Evolutionary conservation across 768 basidiomycete genomes (phyloP).

Genomic region (Asterophora parasitica): DNA sequence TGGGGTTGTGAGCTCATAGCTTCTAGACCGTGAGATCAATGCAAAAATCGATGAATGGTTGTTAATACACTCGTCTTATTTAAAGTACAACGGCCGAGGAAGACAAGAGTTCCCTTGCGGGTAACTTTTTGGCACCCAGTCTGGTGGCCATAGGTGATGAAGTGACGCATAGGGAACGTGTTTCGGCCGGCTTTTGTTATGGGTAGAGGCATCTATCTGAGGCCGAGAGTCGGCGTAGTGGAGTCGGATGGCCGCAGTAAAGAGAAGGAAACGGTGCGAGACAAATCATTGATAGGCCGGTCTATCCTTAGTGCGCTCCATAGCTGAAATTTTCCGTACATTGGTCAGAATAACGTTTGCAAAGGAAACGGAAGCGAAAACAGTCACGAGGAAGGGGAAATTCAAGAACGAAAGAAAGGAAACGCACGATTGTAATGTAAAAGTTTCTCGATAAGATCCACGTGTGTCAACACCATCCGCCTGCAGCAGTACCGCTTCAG

Average conservation of each 20-base stretch:
- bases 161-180: not conserved
- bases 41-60: not conserved
- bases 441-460: conserved; percentile 95
- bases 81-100: conserved; percentile 1
- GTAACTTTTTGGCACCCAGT: too few relatives aligned
- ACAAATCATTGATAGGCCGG: conserved; percentile 15
- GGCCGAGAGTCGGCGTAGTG: too few relatives aligned
- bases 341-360: too few relatives aligned
- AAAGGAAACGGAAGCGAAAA: too few relatives aligned
- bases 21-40: not conserved
- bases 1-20: not conserved
- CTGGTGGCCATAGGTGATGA: not conserved
- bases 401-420: not conserved
- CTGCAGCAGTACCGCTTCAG: conserved; percentile 94
- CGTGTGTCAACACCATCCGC: conserved; percentile 96
- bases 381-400: not conserved
- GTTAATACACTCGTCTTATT: not conserved
- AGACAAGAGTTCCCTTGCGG: too few relatives aligned
- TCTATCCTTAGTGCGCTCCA: conserved; percentile 48
- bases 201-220: too few relatives aligned
- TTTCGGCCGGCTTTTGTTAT: not conserved
- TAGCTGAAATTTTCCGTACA: too few relatives aligned
- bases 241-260: too few relatives aligned
- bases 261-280: not conserved
- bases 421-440: conserved; percentile 89